Evolutionary conservation across 2,329 filamentous ascomycete genomes (phyloP).

Genomic region (Domatiomyces catenatus): DNA sequence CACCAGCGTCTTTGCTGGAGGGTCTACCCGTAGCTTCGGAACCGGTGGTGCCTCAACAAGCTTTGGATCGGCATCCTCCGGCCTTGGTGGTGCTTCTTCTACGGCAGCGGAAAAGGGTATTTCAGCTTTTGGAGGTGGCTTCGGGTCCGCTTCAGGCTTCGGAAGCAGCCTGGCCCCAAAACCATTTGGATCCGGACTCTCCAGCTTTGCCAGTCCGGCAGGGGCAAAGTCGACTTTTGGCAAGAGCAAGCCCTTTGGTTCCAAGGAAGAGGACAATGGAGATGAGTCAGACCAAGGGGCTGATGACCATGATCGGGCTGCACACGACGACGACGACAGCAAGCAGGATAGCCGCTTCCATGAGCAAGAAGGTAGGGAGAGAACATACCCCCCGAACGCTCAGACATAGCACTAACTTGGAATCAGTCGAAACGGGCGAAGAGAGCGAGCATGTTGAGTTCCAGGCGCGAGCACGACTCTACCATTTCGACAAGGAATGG

Average conservation of each 20-base stretch:
- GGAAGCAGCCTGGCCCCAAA: conserved; percentile 20
- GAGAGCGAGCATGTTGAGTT: conserved; percentile 63
- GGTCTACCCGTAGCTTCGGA: conserved; percentile 5
- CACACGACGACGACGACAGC: conserved; percentile 36
- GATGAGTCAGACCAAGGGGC: conserved; percentile 46
- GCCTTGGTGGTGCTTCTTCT: conserved; percentile 23
- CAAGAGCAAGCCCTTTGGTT: conserved; percentile 44
- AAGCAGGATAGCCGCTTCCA: conserved; percentile 34
- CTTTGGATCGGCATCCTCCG: conserved; percentile 19
- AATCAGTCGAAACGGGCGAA: conserved; percentile 69
- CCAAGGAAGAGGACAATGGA: conserved; percentile 30
- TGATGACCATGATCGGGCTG: conserved; percentile 29
- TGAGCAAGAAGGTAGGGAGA: conserved; percentile 49
- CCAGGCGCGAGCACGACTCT: conserved; percentile 68
- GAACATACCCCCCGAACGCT: not conserved
- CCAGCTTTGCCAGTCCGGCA: conserved; percentile 36
- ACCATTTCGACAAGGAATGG: conserved; percentile 66
- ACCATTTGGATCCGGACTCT: conserved; percentile 25
- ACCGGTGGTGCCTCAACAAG: conserved; percentile 13
- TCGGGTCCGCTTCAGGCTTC: conserved; percentile 15
- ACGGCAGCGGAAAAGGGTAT: conserved; percentile 13
- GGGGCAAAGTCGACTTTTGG: conserved; percentile 33
- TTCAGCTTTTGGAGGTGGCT: conserved; percentile 16
- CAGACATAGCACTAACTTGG: conserved; percentile 18
- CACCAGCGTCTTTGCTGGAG: conserved; percentile 18